Conservation (phyloP, 305 asterid species). For the Solanum hybrid region DNA sequence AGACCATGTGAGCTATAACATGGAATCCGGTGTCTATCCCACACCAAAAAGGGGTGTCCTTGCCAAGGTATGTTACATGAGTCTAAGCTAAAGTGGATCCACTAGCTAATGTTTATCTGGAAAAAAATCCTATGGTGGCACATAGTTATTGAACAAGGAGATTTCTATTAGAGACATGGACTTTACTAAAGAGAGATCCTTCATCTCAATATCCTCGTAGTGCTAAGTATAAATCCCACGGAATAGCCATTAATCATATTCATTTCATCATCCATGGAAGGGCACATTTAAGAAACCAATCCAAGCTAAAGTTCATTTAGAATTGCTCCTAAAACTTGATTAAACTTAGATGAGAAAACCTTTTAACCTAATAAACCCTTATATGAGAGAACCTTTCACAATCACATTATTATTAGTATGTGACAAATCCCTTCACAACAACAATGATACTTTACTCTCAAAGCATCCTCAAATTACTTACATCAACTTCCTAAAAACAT, state of each 20-base stretch:
- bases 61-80: neutral
- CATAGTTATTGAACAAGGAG: neutral
- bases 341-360: neutral
- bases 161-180: neutral
- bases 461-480: neutral
- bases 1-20: neutral
- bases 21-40: neutral
- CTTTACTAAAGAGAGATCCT: neutral
- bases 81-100: neutral
- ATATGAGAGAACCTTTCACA: neutral
- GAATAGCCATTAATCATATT: neutral
- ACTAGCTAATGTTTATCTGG: neutral
- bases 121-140: neutral
- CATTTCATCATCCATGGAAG: neutral
- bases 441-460: neutral
- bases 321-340: neutral
- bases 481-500: neutral
- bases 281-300: neutral
- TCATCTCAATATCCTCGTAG: neutral
- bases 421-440: neutral
- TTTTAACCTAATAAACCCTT: neutral
- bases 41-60: neutral
- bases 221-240: neutral
- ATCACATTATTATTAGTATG: neutral
- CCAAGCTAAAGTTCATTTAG: neutral